These are phyloP conservation scores for Amauroascus verrucosus DNA, from an alignment of 2,329 filamentous ascomycete genomes.

Conservation along the genomic window DNA sequence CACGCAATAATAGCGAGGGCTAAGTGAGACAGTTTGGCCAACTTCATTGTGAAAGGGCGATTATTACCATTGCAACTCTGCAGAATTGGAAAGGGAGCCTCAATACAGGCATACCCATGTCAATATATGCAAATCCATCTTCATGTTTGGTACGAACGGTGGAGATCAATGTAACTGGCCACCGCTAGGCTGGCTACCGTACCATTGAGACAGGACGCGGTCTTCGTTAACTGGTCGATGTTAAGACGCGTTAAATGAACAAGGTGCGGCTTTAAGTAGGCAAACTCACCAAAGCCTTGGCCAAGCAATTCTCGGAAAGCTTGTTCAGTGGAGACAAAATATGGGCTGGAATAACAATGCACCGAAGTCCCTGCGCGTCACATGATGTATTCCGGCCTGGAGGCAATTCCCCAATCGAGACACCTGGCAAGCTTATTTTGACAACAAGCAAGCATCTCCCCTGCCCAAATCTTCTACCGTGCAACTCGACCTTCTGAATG, in stretches of 20 bases:
- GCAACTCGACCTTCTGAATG: neutral
- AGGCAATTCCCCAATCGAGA: too few relatives aligned
- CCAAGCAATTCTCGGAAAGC: too few relatives aligned
- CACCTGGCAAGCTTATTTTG: neutral
- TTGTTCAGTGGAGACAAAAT: too few relatives aligned
- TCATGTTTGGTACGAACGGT: neutral
- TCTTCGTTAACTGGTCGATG: neutral
- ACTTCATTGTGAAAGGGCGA: too few relatives aligned
- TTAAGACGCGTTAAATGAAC: too few relatives aligned
- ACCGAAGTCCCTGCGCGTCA: too few relatives aligned
- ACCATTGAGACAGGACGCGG: neutral
- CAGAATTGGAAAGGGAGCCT: neutral
- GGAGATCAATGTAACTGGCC: neutral
- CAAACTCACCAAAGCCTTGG: too few relatives aligned
- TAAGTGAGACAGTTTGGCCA: too few relatives aligned
- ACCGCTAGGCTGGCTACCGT: neutral
- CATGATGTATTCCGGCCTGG: too few relatives aligned
- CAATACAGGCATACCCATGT: neutral
- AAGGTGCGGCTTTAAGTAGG: too few relatives aligned
- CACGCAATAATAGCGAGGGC: too few relatives aligned
- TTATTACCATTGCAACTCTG: neutral
- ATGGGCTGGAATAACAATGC: too few relatives aligned
- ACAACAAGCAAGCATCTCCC: neutral
- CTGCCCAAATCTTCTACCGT: neutral
- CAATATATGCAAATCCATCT: neutral